phyloP scores from a whole-genome alignment of 1,284 basidiomycete genomes.

The Lentinula novae-zelandiae region DNA sequence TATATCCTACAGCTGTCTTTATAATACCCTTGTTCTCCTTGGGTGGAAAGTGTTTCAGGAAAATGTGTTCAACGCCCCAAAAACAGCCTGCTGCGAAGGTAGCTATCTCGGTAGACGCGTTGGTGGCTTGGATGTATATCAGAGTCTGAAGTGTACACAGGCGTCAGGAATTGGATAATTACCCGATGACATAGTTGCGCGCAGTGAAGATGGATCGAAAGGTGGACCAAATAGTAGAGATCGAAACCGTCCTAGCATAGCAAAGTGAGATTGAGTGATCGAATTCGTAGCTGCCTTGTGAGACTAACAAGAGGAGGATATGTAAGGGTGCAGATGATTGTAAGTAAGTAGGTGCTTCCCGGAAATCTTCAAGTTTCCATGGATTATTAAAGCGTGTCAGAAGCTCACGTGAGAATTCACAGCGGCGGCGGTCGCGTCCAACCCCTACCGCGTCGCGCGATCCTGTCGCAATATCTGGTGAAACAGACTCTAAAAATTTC shows the following conservation, averaged over 20 bases:
- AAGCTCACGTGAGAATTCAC: not conserved
- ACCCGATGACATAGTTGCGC: constrained; percentile 15
- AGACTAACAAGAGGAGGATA: not conserved
- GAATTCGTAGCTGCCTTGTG: not conserved
- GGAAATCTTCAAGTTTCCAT: not conserved
- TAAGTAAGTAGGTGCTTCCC: not conserved
- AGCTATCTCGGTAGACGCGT: constrained; percentile 45
- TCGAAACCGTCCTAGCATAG: constrained; percentile 7
- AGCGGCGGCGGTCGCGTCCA: too few relatives aligned
- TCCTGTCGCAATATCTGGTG: too few relatives aligned
- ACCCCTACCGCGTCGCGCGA: too few relatives aligned
- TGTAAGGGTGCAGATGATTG: not conserved
- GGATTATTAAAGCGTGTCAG: not conserved
- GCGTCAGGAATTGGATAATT: not conserved
- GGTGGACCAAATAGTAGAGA: constrained; percentile 4
- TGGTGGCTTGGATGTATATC: not conserved
- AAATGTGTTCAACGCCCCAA: constrained; percentile 88
- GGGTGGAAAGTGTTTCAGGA: constrained; percentile 76
- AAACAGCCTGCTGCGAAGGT: constrained; percentile 81
- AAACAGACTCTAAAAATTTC: too few relatives aligned
- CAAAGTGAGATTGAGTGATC: not conserved
- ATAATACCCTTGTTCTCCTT: constrained; percentile 64
- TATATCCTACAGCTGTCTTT: constrained; percentile 78
- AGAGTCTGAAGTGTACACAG: not conserved
- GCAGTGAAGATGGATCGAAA: constrained; percentile 10